A percentile compares a stretch with the other conserved stretches of the same genome.
Conservation (phyloP, 768 basidiomycete genomes). For the Kwoniella dejecticola region DNA sequence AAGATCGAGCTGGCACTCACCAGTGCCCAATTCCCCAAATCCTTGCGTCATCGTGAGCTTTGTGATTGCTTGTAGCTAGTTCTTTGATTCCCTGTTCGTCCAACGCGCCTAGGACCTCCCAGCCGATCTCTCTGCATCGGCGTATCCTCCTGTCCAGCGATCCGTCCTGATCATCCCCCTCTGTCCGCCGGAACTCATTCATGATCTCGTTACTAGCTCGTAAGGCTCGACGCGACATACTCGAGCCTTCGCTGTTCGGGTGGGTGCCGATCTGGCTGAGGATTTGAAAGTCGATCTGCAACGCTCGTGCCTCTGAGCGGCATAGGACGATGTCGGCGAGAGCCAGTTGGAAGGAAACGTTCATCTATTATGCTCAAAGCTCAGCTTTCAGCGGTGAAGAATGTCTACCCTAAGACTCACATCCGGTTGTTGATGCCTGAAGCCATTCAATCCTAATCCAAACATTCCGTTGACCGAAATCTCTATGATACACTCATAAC, state of each 20-base stretch:
- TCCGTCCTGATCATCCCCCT: constrained; percentile 6
- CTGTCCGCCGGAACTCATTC: constrained; percentile 67
- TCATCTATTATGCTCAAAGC: constrained; percentile 3
- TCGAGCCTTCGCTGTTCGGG: constrained; percentile 9
- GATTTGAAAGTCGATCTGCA: constrained; percentile 30
- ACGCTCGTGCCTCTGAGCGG: constrained; percentile 3
- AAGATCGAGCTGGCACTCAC: constrained; percentile 2
- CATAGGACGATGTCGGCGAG: constrained; percentile 16
- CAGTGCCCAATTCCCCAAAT: constrained; percentile 78
- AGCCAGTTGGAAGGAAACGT: constrained; percentile 13
- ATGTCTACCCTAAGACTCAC: constrained; percentile 9
- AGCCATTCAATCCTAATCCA: constrained; percentile 63
- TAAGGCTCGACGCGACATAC: constrained; percentile 38
- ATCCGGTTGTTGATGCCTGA: constrained; percentile 46
- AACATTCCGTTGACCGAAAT: constrained; percentile 77
- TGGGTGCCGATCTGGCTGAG: constrained; percentile 22
- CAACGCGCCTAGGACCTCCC: constrained; percentile 51
- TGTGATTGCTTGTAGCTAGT: background rate
- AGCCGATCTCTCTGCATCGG: constrained; percentile 68
- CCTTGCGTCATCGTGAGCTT: constrained; percentile 46
- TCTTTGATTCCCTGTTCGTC: background rate
- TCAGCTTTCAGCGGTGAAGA: background rate
- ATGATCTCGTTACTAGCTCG: constrained; percentile 64
- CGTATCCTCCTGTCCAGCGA: constrained; percentile 18
- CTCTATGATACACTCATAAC: constrained; percentile 45